Evolutionary conservation across 306 rosid species (phyloP), one percentile per base, ranked within the genome.

Genomic region (Quercus parvula): DNA sequence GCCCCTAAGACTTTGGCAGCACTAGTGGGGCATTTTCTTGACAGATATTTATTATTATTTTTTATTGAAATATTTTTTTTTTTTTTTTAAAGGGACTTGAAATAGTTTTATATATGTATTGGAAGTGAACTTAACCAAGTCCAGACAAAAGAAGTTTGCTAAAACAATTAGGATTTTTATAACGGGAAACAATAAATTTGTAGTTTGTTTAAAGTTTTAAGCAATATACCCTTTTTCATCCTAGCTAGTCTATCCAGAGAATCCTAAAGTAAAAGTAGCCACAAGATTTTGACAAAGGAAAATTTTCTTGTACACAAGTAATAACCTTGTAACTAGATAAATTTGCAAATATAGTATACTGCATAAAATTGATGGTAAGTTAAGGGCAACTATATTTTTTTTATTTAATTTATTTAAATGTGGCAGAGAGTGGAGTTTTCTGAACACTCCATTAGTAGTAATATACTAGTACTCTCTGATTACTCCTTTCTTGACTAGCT

Each of bases 321-420:
- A 87, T 75, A 80, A 14, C 90, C 77, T 59, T 59, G 24, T 83
- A 83, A 87, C 67, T 77, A 78, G 90, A 35, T 86, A 86, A 28
- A 74, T 83, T 77, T 66, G 75, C 87, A 78, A 82, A 85, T 19
- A 83, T 81, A 68, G 89, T 75, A 82, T 75, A 19, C 9, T 79
- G 86, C 91, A 90, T 80, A 84, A 83, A 88, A 88, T 87, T 67
- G 44, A 64, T 18, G 83, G 89, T 85, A 82, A 41, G 46, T 41
- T 41, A 8, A 81, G 41, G 79, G 51, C 75, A 70, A 58, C 81
- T 82, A 83, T 73, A 59, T 84, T 63, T 38, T 6, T 38, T 6
- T 35, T 1, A 6, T 38, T 38, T 38, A 6, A 38, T 38, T 41
- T 41, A 41, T 79, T 63, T 73, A 27, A 49, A 14, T 24, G 27